Percentiles rank a stretch among this genome's conserved stretches.
Conservation (phyloP, 345 rosid genomes). For the Gynandropsis gynandra region DNA sequence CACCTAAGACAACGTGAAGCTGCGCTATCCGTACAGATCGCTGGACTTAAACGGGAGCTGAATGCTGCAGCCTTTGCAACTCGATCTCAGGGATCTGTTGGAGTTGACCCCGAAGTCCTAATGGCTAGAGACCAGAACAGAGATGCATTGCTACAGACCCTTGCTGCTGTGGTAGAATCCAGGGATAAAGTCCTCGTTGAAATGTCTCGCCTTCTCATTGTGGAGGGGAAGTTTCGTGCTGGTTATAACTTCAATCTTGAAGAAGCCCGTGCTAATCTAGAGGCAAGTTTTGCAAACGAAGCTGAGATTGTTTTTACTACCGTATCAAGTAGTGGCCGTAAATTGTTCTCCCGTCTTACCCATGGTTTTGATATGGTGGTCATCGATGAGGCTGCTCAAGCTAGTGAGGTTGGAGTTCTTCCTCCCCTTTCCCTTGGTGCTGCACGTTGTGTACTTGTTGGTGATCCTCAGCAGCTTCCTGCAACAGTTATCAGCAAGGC, state of each 20-base stretch:
- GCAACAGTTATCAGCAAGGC: constrained; percentile 99
- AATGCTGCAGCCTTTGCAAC: constrained; percentile 63
- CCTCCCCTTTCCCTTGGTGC: constrained; percentile 98
- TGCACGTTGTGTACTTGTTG: constrained; percentile 95
- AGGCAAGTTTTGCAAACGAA: constrained; percentile 98
- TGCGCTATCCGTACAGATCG: constrained; percentile 70
- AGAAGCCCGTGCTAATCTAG: constrained; percentile 94
- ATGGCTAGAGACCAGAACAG: constrained; percentile 87
- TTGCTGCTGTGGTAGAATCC: constrained; percentile 89
- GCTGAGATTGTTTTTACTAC: constrained; percentile 99
- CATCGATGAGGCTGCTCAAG: constrained; percentile 99
- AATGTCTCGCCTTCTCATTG: constrained; percentile 90
- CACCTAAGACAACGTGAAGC: constrained; percentile 69
- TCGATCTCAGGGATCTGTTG: constrained; percentile 94
- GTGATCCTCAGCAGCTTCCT: constrained; percentile 99
- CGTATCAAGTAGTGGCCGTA: constrained; percentile 98
- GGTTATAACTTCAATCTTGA: constrained; percentile 82
- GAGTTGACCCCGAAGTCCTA: constrained; percentile 93
- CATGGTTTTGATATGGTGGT: constrained; percentile 99
- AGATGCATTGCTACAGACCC: constrained; percentile 75
- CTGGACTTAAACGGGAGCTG: constrained; percentile 71
- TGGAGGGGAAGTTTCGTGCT: constrained; percentile 70
- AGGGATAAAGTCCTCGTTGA: constrained; percentile 95
- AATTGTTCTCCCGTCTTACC: constrained; percentile 86
- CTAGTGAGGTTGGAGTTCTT: constrained; percentile 91